Base-by-base conservation (phyloP, 192 early-diverging fungal genomes). In the Haplosporangium gracile region DNA sequence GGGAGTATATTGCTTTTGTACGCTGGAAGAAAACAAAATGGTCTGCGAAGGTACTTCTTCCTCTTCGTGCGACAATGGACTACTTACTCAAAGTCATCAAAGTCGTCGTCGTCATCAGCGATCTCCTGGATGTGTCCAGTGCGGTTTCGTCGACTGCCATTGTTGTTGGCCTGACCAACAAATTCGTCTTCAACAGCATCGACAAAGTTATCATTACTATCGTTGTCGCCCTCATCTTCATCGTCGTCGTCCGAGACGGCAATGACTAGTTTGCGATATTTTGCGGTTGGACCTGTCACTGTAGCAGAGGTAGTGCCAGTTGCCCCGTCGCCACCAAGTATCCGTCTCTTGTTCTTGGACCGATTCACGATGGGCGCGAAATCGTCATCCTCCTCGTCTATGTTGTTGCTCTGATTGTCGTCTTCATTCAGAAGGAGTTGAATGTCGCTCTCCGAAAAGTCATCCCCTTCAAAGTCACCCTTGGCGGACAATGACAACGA, bases 211-310 rank as follows among this genome's bases (percentile, higher is more conserved):
- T 75, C 45, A 18, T 20, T 40, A 57, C 29, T 32, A 9, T 75
- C 74, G 45, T 34, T 47, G 20, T 74, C 32, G 2, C 11, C 47
- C 42, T 9, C 42, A 29, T 80, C 60, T 3, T 57, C 51, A 4
- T 76, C 68, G 36, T 76, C 74, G n/a, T 55, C 74, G 53, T 82
- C 81, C 6, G 71, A 77, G 5, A 78, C 24, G 20, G 75, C 51
- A 42, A 83, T 83, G 32, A 82, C 42, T 34, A 65, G n/a, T 32
- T 82, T 77, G 63, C 74, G 81, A 32, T 72, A 74, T 26, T 74
- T 83, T 13, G 34, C 26, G 15, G 72, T 7, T 32, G 36, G 32
- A 26, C 36, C n/a, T 15, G n/a, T 24, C 26, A 13, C 8, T 10
- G 18, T 29, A 29, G 39, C 13, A 6, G 55, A 73, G 24, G 22